phyloP scores from a whole-genome alignment of 2,329 filamentous ascomycete species.

The Alternaria ventricosa region DNA sequence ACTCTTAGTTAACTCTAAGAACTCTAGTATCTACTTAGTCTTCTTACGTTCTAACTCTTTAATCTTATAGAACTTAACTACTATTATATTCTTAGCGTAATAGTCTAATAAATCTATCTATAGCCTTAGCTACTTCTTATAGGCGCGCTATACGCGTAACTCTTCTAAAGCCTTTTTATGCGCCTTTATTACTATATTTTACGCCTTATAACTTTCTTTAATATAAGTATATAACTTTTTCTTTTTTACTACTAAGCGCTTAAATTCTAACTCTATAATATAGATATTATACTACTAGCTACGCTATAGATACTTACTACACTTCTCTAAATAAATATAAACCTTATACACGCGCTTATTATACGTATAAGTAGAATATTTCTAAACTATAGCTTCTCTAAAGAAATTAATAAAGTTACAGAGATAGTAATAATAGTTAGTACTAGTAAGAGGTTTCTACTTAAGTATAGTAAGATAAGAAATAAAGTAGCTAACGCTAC shows the following conservation, averaged over 20 bases:
- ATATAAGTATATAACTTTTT: neutral
- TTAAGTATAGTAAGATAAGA: too few species aligned
- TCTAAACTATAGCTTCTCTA: neutral
- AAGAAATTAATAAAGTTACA: neutral
- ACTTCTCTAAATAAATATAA: neutral
- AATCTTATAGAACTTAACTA: neutral
- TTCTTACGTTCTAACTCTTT: neutral
- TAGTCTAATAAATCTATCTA: neutral
- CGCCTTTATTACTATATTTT: neutral
- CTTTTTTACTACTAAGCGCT: neutral
- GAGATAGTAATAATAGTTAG: slow-evolving; percentile 10
- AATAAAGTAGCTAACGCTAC: too few species aligned
- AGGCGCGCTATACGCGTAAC: neutral
- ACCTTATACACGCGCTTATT: neutral
- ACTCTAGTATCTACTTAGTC: neutral
- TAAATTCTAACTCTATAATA: neutral
- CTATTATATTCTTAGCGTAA: neutral
- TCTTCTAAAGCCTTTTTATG: neutral
- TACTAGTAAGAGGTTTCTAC: too few species aligned
- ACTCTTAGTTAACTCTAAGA: neutral
- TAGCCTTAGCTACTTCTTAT: neutral
- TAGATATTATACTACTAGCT: neutral
- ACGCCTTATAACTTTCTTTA: neutral
- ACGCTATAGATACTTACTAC: slow-evolving; percentile 1
- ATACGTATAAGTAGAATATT: neutral